A percentile compares a stretch with the other conserved stretches of the same genome.
phyloP scores from a whole-genome alignment of 164 flowering plant species.

The Liriodendron chinense region DNA sequence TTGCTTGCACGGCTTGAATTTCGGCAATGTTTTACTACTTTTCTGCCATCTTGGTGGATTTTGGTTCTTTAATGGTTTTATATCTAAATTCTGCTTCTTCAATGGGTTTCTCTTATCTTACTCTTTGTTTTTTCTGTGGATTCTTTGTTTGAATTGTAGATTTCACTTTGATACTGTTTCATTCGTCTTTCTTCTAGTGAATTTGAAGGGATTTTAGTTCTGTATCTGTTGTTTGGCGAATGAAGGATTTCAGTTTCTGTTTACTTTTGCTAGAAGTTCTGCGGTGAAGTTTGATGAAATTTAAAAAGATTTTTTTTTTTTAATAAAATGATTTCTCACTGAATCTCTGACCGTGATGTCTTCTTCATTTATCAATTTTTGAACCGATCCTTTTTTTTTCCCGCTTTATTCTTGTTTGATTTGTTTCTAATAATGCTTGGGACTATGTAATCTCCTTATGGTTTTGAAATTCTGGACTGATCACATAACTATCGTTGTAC shows the following conservation, averaged over 20 bases:
- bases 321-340: too few species aligned
- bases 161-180: background rate
- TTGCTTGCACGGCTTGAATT: background rate
- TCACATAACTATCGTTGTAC: background rate
- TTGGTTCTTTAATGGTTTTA: background rate
- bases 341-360: too few species aligned
- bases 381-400: background rate
- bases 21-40: too few species aligned
- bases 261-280: too few species aligned
- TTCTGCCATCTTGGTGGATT: background rate
- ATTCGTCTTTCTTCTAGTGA: background rate
- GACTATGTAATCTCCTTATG: background rate
- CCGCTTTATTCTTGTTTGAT: background rate
- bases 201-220: too few species aligned
- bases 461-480: background rate
- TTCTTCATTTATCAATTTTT: too few species aligned
- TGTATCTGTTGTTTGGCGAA: too few species aligned
- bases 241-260: too few species aligned
- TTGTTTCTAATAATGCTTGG: background rate
- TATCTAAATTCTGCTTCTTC: background rate
- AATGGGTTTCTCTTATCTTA: background rate
- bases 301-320: too few species aligned
- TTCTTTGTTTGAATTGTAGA: background rate
- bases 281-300: too few species aligned
- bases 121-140: background rate